Percentiles rank a stretch among this genome's conserved stretches.
These are phyloP conservation scores for Pilasporangium apinafurcum DNA, from an alignment of 352 stramenopile genomes.

Conservation along the genomic window DNA sequence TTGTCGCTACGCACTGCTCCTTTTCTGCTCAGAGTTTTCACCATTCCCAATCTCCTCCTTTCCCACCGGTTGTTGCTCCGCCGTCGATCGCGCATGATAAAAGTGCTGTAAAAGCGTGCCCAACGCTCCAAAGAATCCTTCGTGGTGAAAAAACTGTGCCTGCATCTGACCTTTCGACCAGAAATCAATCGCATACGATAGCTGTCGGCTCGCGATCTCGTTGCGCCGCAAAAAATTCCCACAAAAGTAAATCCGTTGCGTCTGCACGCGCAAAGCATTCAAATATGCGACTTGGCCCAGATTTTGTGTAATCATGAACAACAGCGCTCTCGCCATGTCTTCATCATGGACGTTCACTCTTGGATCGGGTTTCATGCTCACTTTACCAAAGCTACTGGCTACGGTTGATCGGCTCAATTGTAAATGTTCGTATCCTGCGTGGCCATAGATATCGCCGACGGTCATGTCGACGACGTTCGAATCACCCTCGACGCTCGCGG, in stretches of 20 bases:
- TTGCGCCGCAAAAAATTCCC: slow-evolving; percentile 97
- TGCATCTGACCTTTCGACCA: slow-evolving; percentile 92
- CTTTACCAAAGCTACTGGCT: slow-evolving; percentile 97
- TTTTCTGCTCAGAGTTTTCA: no score
- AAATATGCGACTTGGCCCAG: slow-evolving; percentile 95
- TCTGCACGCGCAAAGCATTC: slow-evolving; percentile 91
- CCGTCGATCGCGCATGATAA: no score
- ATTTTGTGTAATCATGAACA: slow-evolving; percentile 99
- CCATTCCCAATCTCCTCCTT: no score
- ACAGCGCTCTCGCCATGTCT: slow-evolving; percentile 91
- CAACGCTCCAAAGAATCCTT: slow-evolving; percentile 97
- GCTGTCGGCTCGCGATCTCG: slow-evolving; percentile 83
- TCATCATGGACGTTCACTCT: slow-evolving; percentile 69
- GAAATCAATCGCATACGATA: slow-evolving; percentile 95
- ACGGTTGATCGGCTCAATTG: slow-evolving; percentile 82
- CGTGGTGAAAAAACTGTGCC: slow-evolving; percentile 91
- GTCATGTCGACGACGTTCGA: slow-evolving; percentile 91
- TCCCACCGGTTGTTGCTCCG: no score
- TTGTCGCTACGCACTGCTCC: no score
- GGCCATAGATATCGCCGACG: slow-evolving; percentile 98
- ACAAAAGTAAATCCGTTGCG: slow-evolving; percentile 92
- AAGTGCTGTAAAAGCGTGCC: slow-evolving; percentile 88
- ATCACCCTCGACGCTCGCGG: slow-evolving; percentile 56
- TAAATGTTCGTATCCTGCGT: slow-evolving; percentile 83
- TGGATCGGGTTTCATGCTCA: slow-evolving; percentile 38